phyloP scores from a whole-genome alignment of 257 asterid species.

The Solanum neorickii region DNA sequence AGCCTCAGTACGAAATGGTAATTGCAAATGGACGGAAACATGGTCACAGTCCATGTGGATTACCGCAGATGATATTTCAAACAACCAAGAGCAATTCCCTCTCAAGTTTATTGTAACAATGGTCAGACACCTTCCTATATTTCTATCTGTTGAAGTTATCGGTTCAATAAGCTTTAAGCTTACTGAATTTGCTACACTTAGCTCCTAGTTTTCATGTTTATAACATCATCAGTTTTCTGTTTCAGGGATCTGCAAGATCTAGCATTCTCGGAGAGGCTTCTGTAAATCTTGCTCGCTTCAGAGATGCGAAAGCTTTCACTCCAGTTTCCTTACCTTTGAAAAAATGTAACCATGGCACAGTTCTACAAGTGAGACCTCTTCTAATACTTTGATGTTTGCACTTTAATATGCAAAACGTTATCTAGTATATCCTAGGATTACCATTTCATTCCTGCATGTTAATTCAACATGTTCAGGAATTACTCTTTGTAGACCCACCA shows the following conservation, averaged over 20 bases:
- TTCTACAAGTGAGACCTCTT: slow-evolving; percentile 21
- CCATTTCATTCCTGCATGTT: neutral
- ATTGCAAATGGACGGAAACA: slow-evolving; percentile 38
- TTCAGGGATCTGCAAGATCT: slow-evolving; percentile 29
- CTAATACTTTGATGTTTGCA: neutral
- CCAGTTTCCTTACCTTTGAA: slow-evolving; percentile 29
- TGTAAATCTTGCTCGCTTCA: slow-evolving; percentile 18
- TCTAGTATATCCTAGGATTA: neutral
- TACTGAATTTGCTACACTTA: neutral
- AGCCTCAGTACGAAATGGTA: slow-evolving; percentile 21
- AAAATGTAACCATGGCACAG: slow-evolving; percentile 24
- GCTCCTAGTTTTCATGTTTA: neutral
- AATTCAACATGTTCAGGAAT: neutral
- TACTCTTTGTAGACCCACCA: neutral
- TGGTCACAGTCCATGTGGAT: slow-evolving; percentile 43
- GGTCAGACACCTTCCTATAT: slow-evolving; percentile 5
- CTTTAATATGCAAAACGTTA: neutral
- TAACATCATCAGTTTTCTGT: neutral
- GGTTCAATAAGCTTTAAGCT: neutral
- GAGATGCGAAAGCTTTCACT: slow-evolving; percentile 14
- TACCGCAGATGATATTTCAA: slow-evolving; percentile 15
- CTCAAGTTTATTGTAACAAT: slow-evolving; percentile 28
- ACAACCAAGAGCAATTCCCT: slow-evolving; percentile 8
- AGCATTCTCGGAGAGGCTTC: slow-evolving; percentile 32
- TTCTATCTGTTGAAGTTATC: neutral